These are phyloP conservation scores for Ceratobasidium sp. DNA, from an alignment of 1,284 basidiomycete species.

Conservation along the genomic window DNA sequence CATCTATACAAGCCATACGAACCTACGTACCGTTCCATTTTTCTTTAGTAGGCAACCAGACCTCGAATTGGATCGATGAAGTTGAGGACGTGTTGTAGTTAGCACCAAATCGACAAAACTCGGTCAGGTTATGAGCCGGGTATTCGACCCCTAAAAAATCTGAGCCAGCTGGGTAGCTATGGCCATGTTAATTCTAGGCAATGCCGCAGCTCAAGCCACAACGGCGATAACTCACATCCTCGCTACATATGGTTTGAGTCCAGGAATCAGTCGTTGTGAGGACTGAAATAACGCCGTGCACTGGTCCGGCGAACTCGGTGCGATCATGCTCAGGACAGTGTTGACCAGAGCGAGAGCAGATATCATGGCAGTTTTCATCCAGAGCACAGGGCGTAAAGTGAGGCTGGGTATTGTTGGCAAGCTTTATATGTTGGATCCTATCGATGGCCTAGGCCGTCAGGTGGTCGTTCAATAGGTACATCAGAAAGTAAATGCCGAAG, in stretches of 20 bases:
- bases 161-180: constrained; percentile 35
- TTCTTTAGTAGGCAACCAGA: constrained; percentile 30
- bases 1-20: too few relatives aligned
- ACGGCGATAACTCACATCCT: neutral
- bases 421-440: too few relatives aligned
- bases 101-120: constrained; percentile 43
- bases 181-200: neutral
- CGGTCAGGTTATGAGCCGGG: constrained; percentile 31
- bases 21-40: constrained; percentile 34
- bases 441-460: too few relatives aligned
- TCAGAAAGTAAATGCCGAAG: too few relatives aligned
- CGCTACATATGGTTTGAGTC: constrained; percentile 34
- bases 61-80: constrained; percentile 36
- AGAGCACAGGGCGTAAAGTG: neutral
- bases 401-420: too few relatives aligned
- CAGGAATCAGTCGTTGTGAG: constrained; percentile 5
- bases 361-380: neutral
- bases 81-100: constrained; percentile 39
- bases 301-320: neutral
- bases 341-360: neutral
- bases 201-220: neutral
- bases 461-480: too few relatives aligned
- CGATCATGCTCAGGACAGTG: neutral
- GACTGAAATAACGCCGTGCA: neutral
- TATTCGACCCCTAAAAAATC: too few relatives aligned